Evolutionary conservation across 202 grass and related monocot species (phyloP).

Genomic region (Alloteropsis angusta): DNA sequence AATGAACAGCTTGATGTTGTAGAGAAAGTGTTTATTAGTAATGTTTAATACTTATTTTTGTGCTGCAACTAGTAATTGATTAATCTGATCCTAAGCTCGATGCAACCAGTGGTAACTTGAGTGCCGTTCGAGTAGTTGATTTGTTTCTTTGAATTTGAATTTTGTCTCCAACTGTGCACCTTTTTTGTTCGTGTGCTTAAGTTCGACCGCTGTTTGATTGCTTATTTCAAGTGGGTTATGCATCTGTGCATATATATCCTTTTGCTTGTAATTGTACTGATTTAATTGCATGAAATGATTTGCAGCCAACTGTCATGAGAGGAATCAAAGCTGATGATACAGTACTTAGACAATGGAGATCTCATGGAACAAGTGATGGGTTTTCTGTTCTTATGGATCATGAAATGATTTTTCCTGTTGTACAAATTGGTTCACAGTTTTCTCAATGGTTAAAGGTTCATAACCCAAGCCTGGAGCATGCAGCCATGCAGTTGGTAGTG

Average conservation of each 20-base stretch:
- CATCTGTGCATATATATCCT: not conserved
- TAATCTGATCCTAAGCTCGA: not conserved
- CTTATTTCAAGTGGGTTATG: slow-evolving; percentile 8
- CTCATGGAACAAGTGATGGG: slow-evolving; percentile 46
- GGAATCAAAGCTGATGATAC: slow-evolving; percentile 50
- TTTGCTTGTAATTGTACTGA: slow-evolving; percentile 29
- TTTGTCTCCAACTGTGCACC: not conserved
- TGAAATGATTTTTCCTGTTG: slow-evolving; percentile 55
- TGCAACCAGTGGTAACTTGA: slow-evolving; percentile 6
- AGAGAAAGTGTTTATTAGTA: not conserved
- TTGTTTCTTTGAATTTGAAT: not conserved
- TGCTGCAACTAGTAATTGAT: not conserved
- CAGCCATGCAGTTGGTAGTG: slow-evolving; percentile 64
- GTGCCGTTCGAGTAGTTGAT: not conserved
- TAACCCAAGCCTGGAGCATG: slow-evolving; percentile 57
- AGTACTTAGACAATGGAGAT: slow-evolving; percentile 66
- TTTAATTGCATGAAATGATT: slow-evolving; percentile 19
- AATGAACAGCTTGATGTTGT: not conserved
- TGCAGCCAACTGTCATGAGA: slow-evolving; percentile 39
- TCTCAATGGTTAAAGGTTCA: slow-evolving; percentile 65
- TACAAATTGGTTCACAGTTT: slow-evolving; percentile 77
- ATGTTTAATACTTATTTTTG: not conserved
- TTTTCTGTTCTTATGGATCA: slow-evolving; percentile 61
- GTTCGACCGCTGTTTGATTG: not conserved
- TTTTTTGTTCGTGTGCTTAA: not conserved